phyloP scores from a whole-genome alignment of 495 filamentous ascomycete species.

The Xylaria castorea region DNA sequence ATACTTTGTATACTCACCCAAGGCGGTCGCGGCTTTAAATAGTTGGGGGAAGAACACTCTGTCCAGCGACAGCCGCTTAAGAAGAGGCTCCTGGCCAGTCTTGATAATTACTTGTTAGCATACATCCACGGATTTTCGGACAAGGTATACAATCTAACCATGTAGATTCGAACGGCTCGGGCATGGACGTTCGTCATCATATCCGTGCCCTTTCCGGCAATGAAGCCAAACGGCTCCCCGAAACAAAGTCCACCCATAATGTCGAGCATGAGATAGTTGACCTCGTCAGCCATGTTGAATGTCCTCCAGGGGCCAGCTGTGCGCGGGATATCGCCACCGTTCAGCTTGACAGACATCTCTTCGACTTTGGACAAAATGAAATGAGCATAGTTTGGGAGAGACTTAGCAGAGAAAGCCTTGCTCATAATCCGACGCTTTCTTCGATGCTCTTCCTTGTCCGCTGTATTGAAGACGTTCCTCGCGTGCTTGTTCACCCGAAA shows the following conservation, averaged over 20 bases:
- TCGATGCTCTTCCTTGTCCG: conserved; percentile 1
- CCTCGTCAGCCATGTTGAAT: conserved; percentile 12
- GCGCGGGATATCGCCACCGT: no score
- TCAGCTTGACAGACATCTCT: no score
- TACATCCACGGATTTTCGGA: background rate
- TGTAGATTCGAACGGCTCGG: conserved; percentile 4
- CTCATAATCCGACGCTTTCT: conserved; percentile 10
- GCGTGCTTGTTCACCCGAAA: conserved; percentile 17
- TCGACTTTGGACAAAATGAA: background rate
- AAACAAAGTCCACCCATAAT: conserved; percentile 12
- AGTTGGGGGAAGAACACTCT: background rate
- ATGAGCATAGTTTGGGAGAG: conserved; percentile 3
- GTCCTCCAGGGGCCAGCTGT: background rate
- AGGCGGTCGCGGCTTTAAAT: background rate
- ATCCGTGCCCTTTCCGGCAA: background rate
- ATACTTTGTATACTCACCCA: conserved; percentile 3
- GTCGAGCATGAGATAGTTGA: conserved; percentile 4
- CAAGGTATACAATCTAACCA: background rate
- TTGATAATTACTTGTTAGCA: background rate
- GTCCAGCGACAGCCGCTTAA: background rate
- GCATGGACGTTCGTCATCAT: background rate
- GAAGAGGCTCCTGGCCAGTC: background rate
- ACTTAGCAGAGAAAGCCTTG: background rate
- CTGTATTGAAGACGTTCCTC: conserved; percentile 1
- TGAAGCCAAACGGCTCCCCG: background rate